Evolutionary conservation across 2,329 filamentous ascomycete genomes (phyloP).

Genomic region (Pyrenochaeta sp.): DNA sequence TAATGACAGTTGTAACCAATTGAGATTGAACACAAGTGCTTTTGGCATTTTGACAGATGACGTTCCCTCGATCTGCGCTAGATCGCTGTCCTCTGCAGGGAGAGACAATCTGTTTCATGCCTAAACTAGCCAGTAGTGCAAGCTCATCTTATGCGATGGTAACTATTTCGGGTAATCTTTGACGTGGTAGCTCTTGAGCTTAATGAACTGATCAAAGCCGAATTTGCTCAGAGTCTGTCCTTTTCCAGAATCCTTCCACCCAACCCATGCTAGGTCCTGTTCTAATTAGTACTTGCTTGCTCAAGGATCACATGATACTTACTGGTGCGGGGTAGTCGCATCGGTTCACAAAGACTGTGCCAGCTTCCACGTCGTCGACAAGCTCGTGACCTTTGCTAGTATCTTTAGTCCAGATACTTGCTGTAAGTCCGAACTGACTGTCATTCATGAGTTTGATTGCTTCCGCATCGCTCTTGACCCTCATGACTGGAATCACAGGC

Average conservation of each 20-base stretch:
- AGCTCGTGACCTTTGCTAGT: constrained; percentile 77
- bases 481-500: constrained; percentile 89
- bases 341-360: constrained; percentile 95
- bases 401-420: constrained; percentile 98
- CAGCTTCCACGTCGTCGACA: constrained; percentile 83
- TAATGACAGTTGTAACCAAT: not conserved
- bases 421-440: constrained; percentile 90
- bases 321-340: constrained; percentile 92
- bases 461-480: constrained; percentile 81
- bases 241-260: constrained; percentile 96
- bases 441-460: constrained; percentile 91
- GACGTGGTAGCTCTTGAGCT: constrained; percentile 94
- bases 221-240: constrained; percentile 89
- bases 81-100: constrained; percentile 9
- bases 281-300: constrained; percentile 14
- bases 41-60: not conserved
- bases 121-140: constrained; percentile 17
- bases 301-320: constrained; percentile 55
- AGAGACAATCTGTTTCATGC: constrained; percentile 24
- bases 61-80: not conserved
- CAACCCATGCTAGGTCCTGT: constrained; percentile 93
- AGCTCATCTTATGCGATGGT: constrained; percentile 12
- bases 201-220: constrained; percentile 95
- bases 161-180: constrained; percentile 74
- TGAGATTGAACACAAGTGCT: not conserved